Evolutionary conservation across 192 early-diverging fungal species (phyloP), one percentile per base, ranked within the genome.

Genomic region (Coemansia sp.): DNA sequence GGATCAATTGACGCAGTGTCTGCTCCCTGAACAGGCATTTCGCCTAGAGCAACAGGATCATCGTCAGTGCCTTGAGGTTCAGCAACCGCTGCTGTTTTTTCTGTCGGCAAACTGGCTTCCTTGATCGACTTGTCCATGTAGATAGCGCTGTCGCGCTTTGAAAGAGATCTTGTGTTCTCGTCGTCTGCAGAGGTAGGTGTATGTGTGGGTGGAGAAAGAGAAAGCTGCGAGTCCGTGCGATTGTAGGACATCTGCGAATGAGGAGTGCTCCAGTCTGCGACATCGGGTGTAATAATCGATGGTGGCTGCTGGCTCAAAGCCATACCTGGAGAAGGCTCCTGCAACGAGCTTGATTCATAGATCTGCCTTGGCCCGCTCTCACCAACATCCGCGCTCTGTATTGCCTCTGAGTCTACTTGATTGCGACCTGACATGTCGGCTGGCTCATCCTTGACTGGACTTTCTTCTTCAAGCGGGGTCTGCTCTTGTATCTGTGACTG

Each of bases 121-220:
- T 57, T 57, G 3, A 31, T 31, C 31, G 55, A 57, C 25, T 66
- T 72, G 58, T 68, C 75, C 66, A 78, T 72, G 45, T 67, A 72
- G 6, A 78, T 68, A 1, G 75, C 75, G 21, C 75, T 78, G 66
- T 78, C 75, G n/a, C 75, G 75, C 21, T 71, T 65, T 40, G 64
- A 67, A 10, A 71, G 46, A 9, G 35, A 43, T 31, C 51, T 43
- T 29, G 35, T 59, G 16, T 25, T 25, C 26, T 45, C 63, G 16
- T 42, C 35, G 20, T 63, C 68, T 10, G 60, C 58, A 4, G 48
- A 45, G 35, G 46, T 37, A 18, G 67, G 26, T 28, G 52, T 51
- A 10, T 65, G 33, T n/a, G 35, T 39, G 1, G 51, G 52, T 20
- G 28, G 58, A n/a, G 75, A 58, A 10, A 58, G 29, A 23, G 72